Base-by-base conservation (phyloP, 2,329 filamentous ascomycete genomes). In the Aureobasidium namibiae region DNA sequence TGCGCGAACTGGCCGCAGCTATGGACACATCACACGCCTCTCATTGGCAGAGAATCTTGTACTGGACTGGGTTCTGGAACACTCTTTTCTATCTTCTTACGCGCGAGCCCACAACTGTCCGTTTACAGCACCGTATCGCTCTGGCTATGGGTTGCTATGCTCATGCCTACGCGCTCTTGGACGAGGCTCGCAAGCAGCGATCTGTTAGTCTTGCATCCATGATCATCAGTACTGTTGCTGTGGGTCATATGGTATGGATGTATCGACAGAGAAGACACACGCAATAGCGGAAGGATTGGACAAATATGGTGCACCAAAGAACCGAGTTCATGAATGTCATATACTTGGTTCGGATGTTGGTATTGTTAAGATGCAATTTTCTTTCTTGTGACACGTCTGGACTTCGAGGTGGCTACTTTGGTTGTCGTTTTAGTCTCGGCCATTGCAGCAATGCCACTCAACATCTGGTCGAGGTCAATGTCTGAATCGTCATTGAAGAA, bases 391-490 rank as follows among this genome's bases (percentile, higher is more conserved):
- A 29, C 14, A 7, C 33, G 48, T 13, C 2, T 8, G 14, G 48
- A 26, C 33, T 29, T 39, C 14, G 48, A 36, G 21, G 26, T 13
- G 18, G 34, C 7, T 1, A 9, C 7, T 33, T 18, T 39, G 8
- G 23, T 39, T 8, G 16, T 38, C 8, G n/a, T 7, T 14, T 33
- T 48, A 13, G 45, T 24, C 5, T 11, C 56, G 34, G 57, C 57
- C 11, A 59, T 53, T 9, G 46, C 46, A 11, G 46, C 46, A 31
- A 59, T 59, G 18, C 46, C 48, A 23, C 39, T 41, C 16, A 59
- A 24, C 39, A 59, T 53, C 9, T 45, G 24, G 14, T 50, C 46
- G 8, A 59, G 57, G 21, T 59, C 56, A 26, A 59, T 34, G 4
- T 59, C 46, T 21, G 46, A 42, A 38, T 59, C 57, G 21, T 59